Evolutionary conservation across 2,329 filamentous ascomycete species (phyloP).

Genomic region (Ophiostoma piceae): DNA sequence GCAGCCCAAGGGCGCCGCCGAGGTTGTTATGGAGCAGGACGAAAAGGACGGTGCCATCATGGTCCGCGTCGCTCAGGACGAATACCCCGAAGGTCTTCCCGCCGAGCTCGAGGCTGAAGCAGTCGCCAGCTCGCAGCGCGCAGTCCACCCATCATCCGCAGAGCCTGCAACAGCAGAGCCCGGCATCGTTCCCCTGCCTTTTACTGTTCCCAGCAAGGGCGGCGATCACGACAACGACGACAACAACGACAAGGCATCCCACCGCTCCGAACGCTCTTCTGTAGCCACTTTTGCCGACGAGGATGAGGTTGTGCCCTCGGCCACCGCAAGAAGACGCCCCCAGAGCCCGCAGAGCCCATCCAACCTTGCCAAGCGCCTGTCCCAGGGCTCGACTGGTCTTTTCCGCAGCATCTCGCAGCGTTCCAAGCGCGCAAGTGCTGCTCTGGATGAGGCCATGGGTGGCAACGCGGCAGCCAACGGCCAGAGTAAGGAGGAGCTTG

Average conservation of each 20-base stretch:
- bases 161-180: constrained; percentile 32
- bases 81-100: constrained; percentile 34
- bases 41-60: constrained; percentile 46
- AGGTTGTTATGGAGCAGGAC: constrained; percentile 41
- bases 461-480: constrained; percentile 23
- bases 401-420: constrained; percentile 43
- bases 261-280: constrained; percentile 51
- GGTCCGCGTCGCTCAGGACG: constrained; percentile 49
- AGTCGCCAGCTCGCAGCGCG: not conserved
- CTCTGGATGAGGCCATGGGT: constrained; percentile 16
- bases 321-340: constrained; percentile 22
- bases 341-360: constrained; percentile 30
- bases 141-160: not conserved
- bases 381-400: constrained; percentile 43
- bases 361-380: constrained; percentile 44
- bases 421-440: constrained; percentile 30
- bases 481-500: constrained; percentile 45
- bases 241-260: constrained; percentile 36
- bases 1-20: constrained; percentile 36
- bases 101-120: constrained; percentile 10
- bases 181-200: constrained; percentile 60
- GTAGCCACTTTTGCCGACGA: constrained; percentile 64
- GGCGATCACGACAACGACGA: constrained; percentile 32
- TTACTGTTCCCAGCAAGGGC: constrained; percentile 46
- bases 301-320: constrained; percentile 41